Base-by-base conservation (phyloP, 2,329 filamentous ascomycete species). In the Dryadomyces quercivorus region DNA sequence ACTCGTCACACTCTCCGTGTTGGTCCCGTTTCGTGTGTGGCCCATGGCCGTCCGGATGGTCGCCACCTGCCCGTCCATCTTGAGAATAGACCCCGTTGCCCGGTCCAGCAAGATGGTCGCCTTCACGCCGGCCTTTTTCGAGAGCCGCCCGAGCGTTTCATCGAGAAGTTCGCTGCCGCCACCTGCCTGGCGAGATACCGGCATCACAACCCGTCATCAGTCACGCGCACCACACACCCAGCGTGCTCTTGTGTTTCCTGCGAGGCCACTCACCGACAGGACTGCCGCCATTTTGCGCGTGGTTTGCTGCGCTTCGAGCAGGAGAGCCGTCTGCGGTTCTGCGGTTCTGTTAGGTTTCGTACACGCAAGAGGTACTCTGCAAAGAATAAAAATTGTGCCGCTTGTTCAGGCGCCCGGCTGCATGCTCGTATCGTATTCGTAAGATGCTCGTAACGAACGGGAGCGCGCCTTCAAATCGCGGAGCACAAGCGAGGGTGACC, bases 121-220 rank as follows among this genome's bases (percentile, higher is more conserved):
- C 66, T 86, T 86, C 52, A 93, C 87, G 57, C 86, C 86, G 34
- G 85, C 78, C 64, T 92, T 92, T 65, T 85, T 85, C 44, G 85
- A 82, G 47, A 93, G 75, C 18, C 85, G 82, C 49, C 78, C 79
- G 57, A 91, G 77, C 58, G 80, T 71, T 72, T 82, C 78, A 52
- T 81, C 77, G 57, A 87, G 76, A 45, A 78, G 79, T 61, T 86
- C 82, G 57, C 80, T 74, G 59, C 72, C 72, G 61, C 70, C 72
- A 53, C 61, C 68, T 73, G 60, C 59, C 61, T 53, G 50, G 50
- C 50, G 36, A 47, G 40, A 63, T 31, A 62, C 61, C 63, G 65
- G 66, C 31, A 54, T 26, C 40, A 51, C 43, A 47, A 34, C 21
- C 26, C 8, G 20, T 20, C 16, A 36, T 52, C 45, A 50, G 46